Base-by-base conservation (phyloP, 2,329 filamentous ascomycete species). In the Karstenula rhodostoma region DNA sequence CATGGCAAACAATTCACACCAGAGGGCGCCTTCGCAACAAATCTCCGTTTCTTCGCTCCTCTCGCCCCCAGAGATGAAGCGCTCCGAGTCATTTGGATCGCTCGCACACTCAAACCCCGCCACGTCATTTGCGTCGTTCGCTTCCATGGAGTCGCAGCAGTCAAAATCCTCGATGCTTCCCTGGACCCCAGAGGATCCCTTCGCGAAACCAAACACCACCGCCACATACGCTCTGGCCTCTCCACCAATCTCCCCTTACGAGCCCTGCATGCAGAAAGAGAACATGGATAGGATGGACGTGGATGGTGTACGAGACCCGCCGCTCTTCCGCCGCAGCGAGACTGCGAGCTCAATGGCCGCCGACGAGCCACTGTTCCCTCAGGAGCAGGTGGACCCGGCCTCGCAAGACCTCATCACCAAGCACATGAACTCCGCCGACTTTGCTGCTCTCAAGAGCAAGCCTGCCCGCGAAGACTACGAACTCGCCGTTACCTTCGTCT, bases 1-100 rank as follows among this genome's bases (percentile, higher is more conserved):
- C 19, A 55, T 55, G 52, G 52, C 52, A 55, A 55, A 55, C 52
- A 46, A 19, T 23, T 25, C 52, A 35, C 27, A 29, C 46, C 67
- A 73, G 54, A 72, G 69, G 51, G 65, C 72, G 32, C 65, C 72
- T 37, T 65, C 72, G 53, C 73, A 67, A 72, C 65, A 73, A 72
- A 59, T 77, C 19, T 69, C 73, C 48, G 73, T 77, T 52, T 77
- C 74, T 59, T 78, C 77, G 17, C 74, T 79, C 49, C 76, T 79
- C 61, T 79, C 77, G 15, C 77, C 77, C 9, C 77, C 77, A 19
- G 77, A 79, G 67, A 74, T 77, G 71, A 77, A 78, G 67, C 73
- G 73, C 35, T 72, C 72, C 56, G 75, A 77, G 60, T 76, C 74
- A n/a, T 79, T 78, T 70, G 72, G 72, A 65, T 76, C 75, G 65